phyloP scores from a whole-genome alignment of 1,139 yeast genomes.

The Diutina scorzettiae region DNA sequence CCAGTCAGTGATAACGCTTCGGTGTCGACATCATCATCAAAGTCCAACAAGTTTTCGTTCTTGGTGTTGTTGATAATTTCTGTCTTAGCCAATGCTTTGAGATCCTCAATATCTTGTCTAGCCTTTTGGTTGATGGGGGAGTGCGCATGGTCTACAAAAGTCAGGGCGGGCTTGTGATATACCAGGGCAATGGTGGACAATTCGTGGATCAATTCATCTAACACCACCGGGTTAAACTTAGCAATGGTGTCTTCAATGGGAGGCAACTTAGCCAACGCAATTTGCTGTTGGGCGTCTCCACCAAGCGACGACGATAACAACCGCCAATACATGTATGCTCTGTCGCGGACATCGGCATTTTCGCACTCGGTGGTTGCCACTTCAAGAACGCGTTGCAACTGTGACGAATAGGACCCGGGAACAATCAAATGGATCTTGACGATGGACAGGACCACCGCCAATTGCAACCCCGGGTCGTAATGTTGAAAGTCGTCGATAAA shows the following conservation, averaged over 20 bases:
- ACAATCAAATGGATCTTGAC: slow-evolving; percentile 57
- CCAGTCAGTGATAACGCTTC: slow-evolving; percentile 13
- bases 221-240: slow-evolving; percentile 52
- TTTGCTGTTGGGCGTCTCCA: slow-evolving; percentile 30
- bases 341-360: slow-evolving; percentile 87
- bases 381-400: slow-evolving; percentile 64
- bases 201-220: slow-evolving; percentile 61
- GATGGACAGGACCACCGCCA: slow-evolving; percentile 61
- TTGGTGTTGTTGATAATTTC: slow-evolving; percentile 58
- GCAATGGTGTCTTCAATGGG: slow-evolving; percentile 64
- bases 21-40: slow-evolving; percentile 52
- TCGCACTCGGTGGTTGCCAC: slow-evolving; percentile 72
- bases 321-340: slow-evolving; percentile 93
- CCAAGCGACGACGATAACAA: slow-evolving; percentile 48
- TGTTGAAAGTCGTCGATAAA: slow-evolving; percentile 58
- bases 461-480: slow-evolving; percentile 65
- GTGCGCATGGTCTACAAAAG: slow-evolving; percentile 40
- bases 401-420: slow-evolving; percentile 18
- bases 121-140: slow-evolving; percentile 16
- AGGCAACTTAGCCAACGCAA: slow-evolving; percentile 54
- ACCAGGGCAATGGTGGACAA: slow-evolving; percentile 82
- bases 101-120: slow-evolving; percentile 49
- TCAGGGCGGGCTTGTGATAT: slow-evolving; percentile 71
- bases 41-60: slow-evolving; percentile 77
- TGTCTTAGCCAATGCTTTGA: slow-evolving; percentile 63